Conservation (phyloP, 768 basidiomycete genomes). For the Pulveroboletus sp. region DNA sequence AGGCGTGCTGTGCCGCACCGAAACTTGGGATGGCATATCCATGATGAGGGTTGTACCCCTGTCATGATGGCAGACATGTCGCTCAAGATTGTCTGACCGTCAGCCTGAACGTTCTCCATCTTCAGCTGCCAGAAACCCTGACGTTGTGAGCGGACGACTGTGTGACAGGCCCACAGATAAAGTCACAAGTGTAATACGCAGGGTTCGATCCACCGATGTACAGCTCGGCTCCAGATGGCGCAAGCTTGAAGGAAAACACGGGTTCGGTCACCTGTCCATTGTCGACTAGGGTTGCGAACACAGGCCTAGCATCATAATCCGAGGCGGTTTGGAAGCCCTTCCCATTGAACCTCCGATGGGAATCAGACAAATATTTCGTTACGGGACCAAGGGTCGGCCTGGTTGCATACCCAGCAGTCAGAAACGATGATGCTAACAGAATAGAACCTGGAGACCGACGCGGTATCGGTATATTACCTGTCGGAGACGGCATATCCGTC, state of each 20-base stretch:
- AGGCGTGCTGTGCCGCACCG: not conserved
- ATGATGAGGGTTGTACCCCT: not conserved
- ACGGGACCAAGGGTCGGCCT: constrained; percentile 9
- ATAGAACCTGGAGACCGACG: constrained; percentile 4
- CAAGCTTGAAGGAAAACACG: constrained; percentile 46
- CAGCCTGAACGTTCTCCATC: not conserved
- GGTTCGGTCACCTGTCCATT: constrained; percentile 33
- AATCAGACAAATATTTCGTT: constrained; percentile 1
- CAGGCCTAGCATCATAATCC: constrained; percentile 26
- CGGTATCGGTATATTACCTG: constrained; percentile 3
- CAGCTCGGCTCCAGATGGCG: constrained; percentile 30
- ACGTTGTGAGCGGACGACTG: too few species aligned
- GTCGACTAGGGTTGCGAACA: constrained; percentile 39
- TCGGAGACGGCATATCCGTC: constrained; percentile 1
- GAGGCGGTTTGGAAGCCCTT: constrained; percentile 39
- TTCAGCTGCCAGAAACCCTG: not conserved
- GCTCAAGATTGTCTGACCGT: not conserved
- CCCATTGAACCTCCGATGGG: constrained; percentile 29
- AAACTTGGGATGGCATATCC: not conserved
- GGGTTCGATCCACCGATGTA: too few species aligned
- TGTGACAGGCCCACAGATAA: too few species aligned
- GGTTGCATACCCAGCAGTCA: constrained; percentile 3
- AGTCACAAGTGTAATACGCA: too few species aligned
- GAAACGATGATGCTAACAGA: not conserved
- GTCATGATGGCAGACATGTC: not conserved